Conservation (phyloP, 768 basidiomycete species). For the Phaffia australis region DNA sequence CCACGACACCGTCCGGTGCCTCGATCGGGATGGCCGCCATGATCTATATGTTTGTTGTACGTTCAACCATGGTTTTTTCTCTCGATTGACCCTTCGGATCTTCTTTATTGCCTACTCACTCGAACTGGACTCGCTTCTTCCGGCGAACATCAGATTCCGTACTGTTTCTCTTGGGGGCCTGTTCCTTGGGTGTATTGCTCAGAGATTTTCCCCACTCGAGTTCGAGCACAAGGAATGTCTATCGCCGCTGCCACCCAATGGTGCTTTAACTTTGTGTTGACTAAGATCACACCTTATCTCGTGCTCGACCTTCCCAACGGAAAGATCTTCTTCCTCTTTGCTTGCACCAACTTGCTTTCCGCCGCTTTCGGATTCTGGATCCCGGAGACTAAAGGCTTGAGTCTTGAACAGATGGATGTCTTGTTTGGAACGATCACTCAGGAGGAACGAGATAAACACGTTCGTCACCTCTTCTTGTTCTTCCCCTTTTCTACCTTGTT, state of each 20-base stretch:
- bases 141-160: neutral
- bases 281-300: slow-evolving; percentile 23
- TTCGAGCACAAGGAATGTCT: slow-evolving; percentile 22
- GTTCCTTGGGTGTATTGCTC: slow-evolving; percentile 27
- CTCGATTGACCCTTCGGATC: neutral
- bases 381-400: slow-evolving; percentile 14
- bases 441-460: slow-evolving; percentile 19
- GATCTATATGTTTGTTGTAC: slow-evolving; percentile 22
- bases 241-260: slow-evolving; percentile 22
- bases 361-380: slow-evolving; percentile 24
- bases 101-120: too few relatives aligned
- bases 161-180: slow-evolving; percentile 25
- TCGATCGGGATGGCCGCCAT: slow-evolving; percentile 18
- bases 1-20: neutral
- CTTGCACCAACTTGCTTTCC: slow-evolving; percentile 16
- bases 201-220: slow-evolving; percentile 20
- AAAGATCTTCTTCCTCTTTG: slow-evolving; percentile 20
- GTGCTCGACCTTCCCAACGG: slow-evolving; percentile 20
- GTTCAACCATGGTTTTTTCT: neutral
- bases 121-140: too few relatives aligned
- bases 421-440: slow-evolving; percentile 18
- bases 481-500: too few relatives aligned
- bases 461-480: neutral
- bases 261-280: slow-evolving; percentile 20
- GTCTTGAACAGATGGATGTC: slow-evolving; percentile 21